Percentiles rank a stretch among this genome's conserved stretches.
Evolutionary conservation across 257 asterid species (phyloP).

Genomic region (Petunia secreta): DNA sequence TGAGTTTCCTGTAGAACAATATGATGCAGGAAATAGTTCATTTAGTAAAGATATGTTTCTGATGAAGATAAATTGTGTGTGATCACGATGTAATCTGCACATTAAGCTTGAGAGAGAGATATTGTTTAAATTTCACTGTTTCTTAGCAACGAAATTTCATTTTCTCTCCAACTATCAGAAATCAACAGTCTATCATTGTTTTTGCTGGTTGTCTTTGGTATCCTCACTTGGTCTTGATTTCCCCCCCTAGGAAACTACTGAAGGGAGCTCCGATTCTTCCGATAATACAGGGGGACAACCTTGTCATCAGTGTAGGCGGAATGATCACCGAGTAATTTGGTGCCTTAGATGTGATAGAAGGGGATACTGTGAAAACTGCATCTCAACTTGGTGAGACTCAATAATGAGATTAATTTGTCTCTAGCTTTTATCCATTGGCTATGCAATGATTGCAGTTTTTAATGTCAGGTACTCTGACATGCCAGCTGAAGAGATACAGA

Average conservation of each 20-base stretch:
- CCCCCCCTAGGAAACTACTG: slow-evolving; percentile 65
- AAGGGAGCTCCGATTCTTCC: slow-evolving; percentile 74
- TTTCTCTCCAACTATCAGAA: slow-evolving; percentile 12
- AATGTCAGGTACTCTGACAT: slow-evolving; percentile 78
- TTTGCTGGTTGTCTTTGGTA: slow-evolving; percentile 4
- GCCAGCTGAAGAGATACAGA: slow-evolving; percentile 71
- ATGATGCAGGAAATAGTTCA: slow-evolving; percentile 21
- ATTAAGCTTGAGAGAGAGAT: not conserved
- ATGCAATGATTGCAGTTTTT: slow-evolving; percentile 33
- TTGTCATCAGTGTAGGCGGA: slow-evolving; percentile 92
- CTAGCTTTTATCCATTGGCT: slow-evolving; percentile 27
- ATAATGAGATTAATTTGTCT: slow-evolving; percentile 7
- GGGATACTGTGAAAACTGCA: slow-evolving; percentile 92
- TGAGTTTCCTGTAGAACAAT: slow-evolving; percentile 1
- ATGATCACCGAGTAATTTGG: slow-evolving; percentile 64
- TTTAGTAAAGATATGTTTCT: slow-evolving; percentile 7
- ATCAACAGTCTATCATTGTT: not conserved
- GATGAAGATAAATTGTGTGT: not conserved
- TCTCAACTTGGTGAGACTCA: slow-evolving; percentile 78
- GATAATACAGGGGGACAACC: slow-evolving; percentile 86
- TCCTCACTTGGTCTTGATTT: slow-evolving; percentile 27
- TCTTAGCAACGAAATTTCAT: slow-evolving; percentile 16
- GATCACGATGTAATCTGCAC: slow-evolving; percentile 13
- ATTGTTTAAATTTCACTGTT: not conserved
- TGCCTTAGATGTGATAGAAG: slow-evolving; percentile 90